Percentiles rank a stretch among this genome's conserved stretches.
Evolutionary conservation across 345 rosid species (phyloP).

Genomic region (Odontarrhena argentea): DNA sequence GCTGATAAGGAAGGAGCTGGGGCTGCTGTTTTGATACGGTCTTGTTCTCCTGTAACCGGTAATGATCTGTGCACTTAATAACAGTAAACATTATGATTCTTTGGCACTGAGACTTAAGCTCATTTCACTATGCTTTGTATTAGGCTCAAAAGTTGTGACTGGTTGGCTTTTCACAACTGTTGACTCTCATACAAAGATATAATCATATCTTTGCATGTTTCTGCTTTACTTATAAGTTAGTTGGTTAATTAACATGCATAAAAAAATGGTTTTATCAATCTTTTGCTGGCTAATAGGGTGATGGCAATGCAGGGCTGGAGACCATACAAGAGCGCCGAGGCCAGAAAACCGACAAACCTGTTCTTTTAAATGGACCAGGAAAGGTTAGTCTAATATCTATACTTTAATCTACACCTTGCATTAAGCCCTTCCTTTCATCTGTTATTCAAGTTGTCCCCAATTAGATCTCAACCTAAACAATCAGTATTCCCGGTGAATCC

Average conservation of each 20-base stretch:
- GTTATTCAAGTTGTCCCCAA: not conserved
- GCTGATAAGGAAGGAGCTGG: slow-evolving; percentile 93
- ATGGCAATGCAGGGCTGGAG: slow-evolving; percentile 64
- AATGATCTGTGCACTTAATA: slow-evolving; percentile 24
- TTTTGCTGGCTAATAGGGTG: slow-evolving; percentile 11
- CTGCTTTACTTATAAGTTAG: not conserved
- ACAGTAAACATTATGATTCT: not conserved
- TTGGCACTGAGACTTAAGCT: not conserved
- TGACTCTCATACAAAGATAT: slow-evolving; percentile 3
- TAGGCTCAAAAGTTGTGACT: not conserved
- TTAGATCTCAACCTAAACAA: not conserved
- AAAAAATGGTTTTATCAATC: not conserved
- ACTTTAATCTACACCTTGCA: not conserved
- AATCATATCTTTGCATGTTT: slow-evolving; percentile 2
- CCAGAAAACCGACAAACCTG: slow-evolving; percentile 72
- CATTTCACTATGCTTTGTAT: not conserved
- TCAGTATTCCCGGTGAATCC: not conserved
- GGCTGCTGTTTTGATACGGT: slow-evolving; percentile 80
- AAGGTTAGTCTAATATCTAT: slow-evolving; percentile 57
- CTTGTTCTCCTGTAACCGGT: slow-evolving; percentile 91
- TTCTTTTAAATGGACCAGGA: slow-evolving; percentile 89
- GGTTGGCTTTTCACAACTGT: not conserved
- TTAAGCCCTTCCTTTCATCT: slow-evolving; percentile 1
- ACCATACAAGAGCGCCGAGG: slow-evolving; percentile 88
- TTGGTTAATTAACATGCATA: not conserved